Conservation (phyloP, 164 flowering plant species). For the Santalum album region DNA sequence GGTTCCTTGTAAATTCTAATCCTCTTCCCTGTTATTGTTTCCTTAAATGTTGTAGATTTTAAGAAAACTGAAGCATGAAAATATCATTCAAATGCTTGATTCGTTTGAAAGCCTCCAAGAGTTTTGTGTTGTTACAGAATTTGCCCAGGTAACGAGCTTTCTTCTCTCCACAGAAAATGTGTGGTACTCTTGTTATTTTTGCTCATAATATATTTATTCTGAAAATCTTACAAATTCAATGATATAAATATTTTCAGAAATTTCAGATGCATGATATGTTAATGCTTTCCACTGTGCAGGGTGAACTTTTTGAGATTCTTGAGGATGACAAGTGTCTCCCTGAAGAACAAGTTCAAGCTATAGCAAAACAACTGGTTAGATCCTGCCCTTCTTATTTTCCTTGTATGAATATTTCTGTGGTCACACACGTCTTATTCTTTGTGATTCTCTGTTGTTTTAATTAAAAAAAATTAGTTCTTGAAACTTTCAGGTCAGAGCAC, state of each 20-base stretch:
- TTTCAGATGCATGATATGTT: neutral
- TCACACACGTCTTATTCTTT: neutral
- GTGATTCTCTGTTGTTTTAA: neutral
- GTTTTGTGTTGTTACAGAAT: slow-evolving; percentile 96
- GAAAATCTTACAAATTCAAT: no score
- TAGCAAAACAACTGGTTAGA: slow-evolving; percentile 91
- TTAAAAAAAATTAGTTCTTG: neutral
- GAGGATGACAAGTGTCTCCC: slow-evolving; percentile 96
- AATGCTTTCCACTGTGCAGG: slow-evolving; percentile 33
- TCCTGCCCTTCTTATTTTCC: neutral
- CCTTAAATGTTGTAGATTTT: slow-evolving; percentile 53
- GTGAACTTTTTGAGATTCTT: slow-evolving; percentile 91
- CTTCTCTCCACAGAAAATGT: slow-evolving; percentile 2
- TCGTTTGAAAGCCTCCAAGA: slow-evolving; percentile 90
- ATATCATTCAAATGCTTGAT: slow-evolving; percentile 97
- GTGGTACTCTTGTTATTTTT: no score
- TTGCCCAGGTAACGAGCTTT: slow-evolving; percentile 62
- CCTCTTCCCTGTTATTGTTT: neutral
- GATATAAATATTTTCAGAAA: no score
- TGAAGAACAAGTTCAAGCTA: slow-evolving; percentile 96
- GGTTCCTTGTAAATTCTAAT: neutral
- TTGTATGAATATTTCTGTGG: neutral
- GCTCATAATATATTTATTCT: no score
- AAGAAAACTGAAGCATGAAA: slow-evolving; percentile 87
- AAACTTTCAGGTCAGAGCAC: slow-evolving; percentile 72